Evolutionary conservation across 176 grass and related monocot species (phyloP).

Genomic region (Oryza officinalis): DNA sequence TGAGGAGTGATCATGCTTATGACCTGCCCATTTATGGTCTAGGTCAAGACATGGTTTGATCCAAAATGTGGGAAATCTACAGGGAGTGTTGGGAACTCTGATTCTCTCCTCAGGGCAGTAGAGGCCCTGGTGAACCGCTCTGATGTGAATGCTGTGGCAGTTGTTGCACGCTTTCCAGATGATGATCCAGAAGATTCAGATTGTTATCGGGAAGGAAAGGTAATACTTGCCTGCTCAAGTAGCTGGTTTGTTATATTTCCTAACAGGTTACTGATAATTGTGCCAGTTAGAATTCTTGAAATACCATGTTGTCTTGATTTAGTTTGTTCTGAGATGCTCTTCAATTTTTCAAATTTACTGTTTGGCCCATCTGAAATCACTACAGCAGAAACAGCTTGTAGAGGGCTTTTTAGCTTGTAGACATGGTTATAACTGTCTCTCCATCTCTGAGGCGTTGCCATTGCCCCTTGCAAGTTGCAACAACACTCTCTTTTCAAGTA

Average conservation of each 20-base stretch:
- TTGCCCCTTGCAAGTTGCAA: background rate
- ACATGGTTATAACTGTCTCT: too few species aligned
- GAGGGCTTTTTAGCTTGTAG: too few species aligned
- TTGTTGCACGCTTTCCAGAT: constrained; percentile 87
- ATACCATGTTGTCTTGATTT: background rate
- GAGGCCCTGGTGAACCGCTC: constrained; percentile 52
- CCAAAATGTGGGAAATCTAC: constrained; percentile 80
- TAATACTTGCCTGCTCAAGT: constrained; percentile 29
- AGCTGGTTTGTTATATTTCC: background rate
- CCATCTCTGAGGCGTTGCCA: too few species aligned
- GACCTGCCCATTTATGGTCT: background rate
- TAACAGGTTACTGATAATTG: background rate
- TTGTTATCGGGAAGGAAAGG: constrained; percentile 74
- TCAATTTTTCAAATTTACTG: background rate
- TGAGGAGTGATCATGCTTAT: background rate
- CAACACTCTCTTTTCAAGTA: background rate
- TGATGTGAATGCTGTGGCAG: constrained; percentile 73
- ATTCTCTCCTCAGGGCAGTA: constrained; percentile 82
- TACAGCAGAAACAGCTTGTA: too few species aligned
- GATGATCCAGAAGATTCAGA: constrained; percentile 73
- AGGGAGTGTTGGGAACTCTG: constrained; percentile 64
- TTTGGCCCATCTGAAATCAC: background rate
- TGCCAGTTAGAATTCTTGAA: background rate
- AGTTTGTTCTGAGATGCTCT: background rate
- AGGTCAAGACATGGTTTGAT: constrained; percentile 89